Evolutionary conservation across 805 yeast species (phyloP), one percentile per base, ranked within the genome.

Genomic region (Blastobotrys robertii): DNA sequence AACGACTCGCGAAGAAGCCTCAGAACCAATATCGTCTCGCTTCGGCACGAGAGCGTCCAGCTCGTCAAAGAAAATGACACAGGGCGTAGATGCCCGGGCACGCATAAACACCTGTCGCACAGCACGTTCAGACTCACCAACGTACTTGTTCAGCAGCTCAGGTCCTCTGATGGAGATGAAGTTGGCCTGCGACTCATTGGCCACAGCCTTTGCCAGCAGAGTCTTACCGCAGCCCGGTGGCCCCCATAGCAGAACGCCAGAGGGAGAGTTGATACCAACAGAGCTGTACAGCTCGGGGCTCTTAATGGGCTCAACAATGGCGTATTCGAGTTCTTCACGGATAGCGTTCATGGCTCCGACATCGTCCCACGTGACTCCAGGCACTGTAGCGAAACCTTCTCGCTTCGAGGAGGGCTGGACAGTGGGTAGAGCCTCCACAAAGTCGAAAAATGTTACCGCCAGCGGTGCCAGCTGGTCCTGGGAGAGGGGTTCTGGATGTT

Each of bases 181-280:
- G 59, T 92, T 92, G 9, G 97, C 97, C 42, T 94, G 74, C 0
- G 96, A 86, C 63, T 92, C 97, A 59, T 90, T 90, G 8, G 98
- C 98, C 2, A 92, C 97, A 2, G 98, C 98, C 57, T 92, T 92
- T 1, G 97, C 97, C 25, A 92, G 68, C 39, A 92, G 69, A 0
- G 98, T 92, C 59, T 92, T 92, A 72, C 98, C 98, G 67, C 97
- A 92, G 31, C 98, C 98, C 2, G 98, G 98, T 1, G 98, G 98
- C 0, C 98, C 98, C 98, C 98, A 92, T 70, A 92, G 74, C 19
- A 92, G 66, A 1, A 92, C 98, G 44, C 98, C 98, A 0, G 95
- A 87, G 2, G 97, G 97, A 0, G 97, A 96, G 43, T 86, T 77
- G 35, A 92, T 88, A 62, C 98, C 98, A 8, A 88, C 97, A 46